Evolutionary conservation across 345 rosid species (phyloP), one percentile per base, ranked within the genome.

Genomic region (Eucalyptus lansdowneana): DNA sequence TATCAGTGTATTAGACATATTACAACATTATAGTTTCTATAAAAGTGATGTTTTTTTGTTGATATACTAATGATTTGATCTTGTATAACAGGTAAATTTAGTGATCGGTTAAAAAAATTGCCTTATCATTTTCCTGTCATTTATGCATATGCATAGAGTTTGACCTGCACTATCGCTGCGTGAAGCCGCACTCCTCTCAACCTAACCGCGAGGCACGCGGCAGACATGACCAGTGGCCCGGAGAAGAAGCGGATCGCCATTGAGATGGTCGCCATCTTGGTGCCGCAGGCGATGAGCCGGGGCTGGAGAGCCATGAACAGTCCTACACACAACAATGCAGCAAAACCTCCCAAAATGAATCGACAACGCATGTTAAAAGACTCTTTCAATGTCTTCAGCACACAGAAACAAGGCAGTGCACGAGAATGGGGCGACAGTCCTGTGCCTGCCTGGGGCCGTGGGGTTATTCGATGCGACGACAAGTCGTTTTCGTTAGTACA

Each of bases 271-370:
- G 98, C 98, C 90, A 89, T 95, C 90, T 95, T 95, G 14, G 90
- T 89, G 34, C 98, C 97, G 81, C 97, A 96, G 16, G 94, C 92
- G 31, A 96, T 94, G 76, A 96, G 92, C 92, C 94, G 91, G 22
- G 97, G 96, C 90, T 96, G 98, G 47, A 96, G 92, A 29, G 97
- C 98, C 97, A 96, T 95, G 92, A 96, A 96, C 86, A 96, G 88
- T 86, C 98, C 98, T 95, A 91, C 51, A 69, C 86, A 49, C 16
- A 40, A 37, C 85, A 76, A 37, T 22, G 47, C 47, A 76, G 29
- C 85, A 76, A 76, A 76, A 40, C 27, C 85, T 6, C 29, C 85
- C 85, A 40, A 76, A 40, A 3, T 76, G 85, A 76, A 22, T 76
- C 85, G 15, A 76, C 85, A 11, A 2, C 24, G 47, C 85, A 76